These are phyloP conservation scores for Durusdinium trenchii DNA, from an alignment of 73 alveolate species.

Conservation along the genomic window DNA sequence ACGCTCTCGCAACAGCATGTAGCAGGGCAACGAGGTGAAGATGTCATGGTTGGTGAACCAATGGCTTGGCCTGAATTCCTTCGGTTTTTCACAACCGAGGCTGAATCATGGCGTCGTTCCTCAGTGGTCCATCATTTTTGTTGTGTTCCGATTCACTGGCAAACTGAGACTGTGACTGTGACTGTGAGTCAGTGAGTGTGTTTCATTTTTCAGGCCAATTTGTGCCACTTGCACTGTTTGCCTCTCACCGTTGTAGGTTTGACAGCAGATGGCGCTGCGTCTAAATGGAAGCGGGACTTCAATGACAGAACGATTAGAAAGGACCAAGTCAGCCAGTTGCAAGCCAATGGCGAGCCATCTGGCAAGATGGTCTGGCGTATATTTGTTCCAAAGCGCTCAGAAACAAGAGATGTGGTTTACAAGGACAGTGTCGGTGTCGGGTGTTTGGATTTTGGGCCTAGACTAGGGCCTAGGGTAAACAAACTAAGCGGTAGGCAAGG, in stretches of 20 bases:
- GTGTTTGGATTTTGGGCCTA: too few species aligned
- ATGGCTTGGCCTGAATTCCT: neutral
- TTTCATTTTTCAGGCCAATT: neutral
- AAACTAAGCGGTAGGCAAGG: too few species aligned
- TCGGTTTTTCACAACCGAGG: neutral
- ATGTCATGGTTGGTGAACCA: neutral
- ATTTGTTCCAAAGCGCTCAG: too few species aligned
- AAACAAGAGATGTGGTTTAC: too few species aligned
- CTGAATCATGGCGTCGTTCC: neutral
- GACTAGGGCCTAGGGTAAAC: too few species aligned
- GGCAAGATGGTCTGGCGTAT: neutral
- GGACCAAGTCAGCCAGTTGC: neutral
- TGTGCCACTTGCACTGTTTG: neutral
- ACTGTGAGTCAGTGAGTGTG: neutral
- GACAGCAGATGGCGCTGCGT: neutral
- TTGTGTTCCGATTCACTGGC: neutral
- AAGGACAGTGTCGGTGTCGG: too few species aligned
- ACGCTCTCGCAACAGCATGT: neutral
- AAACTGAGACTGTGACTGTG: neutral
- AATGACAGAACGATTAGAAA: neutral
- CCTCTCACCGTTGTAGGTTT: neutral
- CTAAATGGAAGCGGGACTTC: neutral
- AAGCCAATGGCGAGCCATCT: neutral
- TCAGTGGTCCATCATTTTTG: neutral
- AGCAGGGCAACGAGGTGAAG: neutral